phyloP scores from a whole-genome alignment of 139 green algal species.

The Closterium sp. region DNA sequence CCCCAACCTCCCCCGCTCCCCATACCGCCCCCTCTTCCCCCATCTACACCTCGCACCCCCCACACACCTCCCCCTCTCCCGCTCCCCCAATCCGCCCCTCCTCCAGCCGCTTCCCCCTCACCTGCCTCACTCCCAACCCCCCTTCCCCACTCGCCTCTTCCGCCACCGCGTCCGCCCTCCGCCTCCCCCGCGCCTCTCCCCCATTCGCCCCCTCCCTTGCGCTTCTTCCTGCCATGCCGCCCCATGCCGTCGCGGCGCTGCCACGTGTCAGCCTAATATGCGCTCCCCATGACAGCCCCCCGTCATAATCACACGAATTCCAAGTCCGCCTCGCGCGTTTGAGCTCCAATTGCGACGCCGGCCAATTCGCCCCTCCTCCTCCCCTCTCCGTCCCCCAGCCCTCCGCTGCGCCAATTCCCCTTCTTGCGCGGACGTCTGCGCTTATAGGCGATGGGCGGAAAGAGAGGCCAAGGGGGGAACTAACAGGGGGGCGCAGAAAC shows the following conservation, averaged over 20 bases:
- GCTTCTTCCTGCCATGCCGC: not conserved
- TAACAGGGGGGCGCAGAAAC: not conserved
- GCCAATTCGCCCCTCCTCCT: not conserved
- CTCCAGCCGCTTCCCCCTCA: not conserved
- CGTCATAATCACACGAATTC: not conserved
- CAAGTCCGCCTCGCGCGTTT: not conserved
- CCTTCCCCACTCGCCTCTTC: not conserved
- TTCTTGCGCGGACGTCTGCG: not conserved
- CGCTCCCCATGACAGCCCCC: not conserved
- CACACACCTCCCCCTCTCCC: not conserved
- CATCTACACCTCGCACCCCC: not conserved
- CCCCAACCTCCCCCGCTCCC: not conserved
- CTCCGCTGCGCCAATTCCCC: not conserved
- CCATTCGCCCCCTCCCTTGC: not conserved
- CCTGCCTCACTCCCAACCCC: not conserved
- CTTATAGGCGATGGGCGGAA: not conserved
- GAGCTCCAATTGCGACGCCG: not conserved
- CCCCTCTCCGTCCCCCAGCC: not conserved
- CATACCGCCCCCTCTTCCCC: not conserved
- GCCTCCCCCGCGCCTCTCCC: not conserved
- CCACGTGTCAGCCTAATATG: not conserved
- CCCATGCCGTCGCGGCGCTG: not conserved
- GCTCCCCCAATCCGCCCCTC: not conserved
- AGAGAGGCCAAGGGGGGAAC: not conserved
- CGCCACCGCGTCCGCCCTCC: not conserved